Percentiles rank a stretch among this genome's conserved stretches.
Evolutionary conservation across 2,329 filamentous ascomycete species (phyloP).

Genomic region (Aspergillus texensis): DNA sequence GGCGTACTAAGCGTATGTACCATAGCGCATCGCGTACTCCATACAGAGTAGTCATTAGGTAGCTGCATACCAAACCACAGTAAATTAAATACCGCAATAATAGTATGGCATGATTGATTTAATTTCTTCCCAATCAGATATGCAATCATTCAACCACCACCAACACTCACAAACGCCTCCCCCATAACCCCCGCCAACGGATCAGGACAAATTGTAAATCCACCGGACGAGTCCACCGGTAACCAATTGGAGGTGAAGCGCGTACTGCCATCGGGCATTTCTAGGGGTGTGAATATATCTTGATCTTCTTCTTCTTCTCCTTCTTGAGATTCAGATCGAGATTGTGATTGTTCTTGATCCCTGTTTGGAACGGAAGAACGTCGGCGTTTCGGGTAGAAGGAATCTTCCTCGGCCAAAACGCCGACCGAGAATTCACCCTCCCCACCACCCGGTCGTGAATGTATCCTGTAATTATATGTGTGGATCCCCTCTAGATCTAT

Average conservation of each 20-base stretch:
- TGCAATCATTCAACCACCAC: not conserved
- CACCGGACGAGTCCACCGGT: constrained; percentile 32
- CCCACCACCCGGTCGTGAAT: too few relatives aligned
- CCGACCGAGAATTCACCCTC: not conserved
- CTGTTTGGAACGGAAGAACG: not conserved
- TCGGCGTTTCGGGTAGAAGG: not conserved
- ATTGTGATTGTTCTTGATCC: too few relatives aligned
- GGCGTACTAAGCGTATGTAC: too few relatives aligned
- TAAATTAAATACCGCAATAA: too few relatives aligned
- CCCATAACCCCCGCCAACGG: not conserved
- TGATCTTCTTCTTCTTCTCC: constrained; percentile 10
- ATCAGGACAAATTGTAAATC: constrained; percentile 28
- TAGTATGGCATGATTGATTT: too few relatives aligned
- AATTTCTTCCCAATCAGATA: too few relatives aligned
- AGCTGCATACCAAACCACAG: too few relatives aligned
- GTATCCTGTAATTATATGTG: too few relatives aligned
- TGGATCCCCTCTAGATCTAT: too few relatives aligned
- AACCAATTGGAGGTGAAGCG: constrained; percentile 36
- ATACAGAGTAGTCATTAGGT: too few relatives aligned
- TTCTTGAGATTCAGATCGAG: too few relatives aligned
- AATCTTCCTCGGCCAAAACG: not conserved
- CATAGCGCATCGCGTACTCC: too few relatives aligned
- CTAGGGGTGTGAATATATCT: constrained; percentile 25
- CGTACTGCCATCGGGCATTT: constrained; percentile 38
- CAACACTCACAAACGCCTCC: constrained; percentile 20